Evolutionary conservation across 192 early-diverging fungal genomes (phyloP).

Genomic region (Linnemannia hyalina): DNA sequence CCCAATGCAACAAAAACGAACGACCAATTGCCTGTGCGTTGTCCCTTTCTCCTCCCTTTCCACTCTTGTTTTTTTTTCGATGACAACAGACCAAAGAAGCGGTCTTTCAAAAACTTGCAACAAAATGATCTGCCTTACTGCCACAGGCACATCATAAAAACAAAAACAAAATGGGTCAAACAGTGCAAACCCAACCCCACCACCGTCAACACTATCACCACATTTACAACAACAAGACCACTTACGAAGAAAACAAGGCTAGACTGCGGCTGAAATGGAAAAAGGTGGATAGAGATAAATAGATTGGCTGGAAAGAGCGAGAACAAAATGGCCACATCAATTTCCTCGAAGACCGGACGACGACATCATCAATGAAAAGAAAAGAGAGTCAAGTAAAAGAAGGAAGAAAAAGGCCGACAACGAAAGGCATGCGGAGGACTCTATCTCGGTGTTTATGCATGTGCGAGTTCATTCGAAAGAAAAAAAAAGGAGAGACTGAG

Average conservation of each 20-base stretch:
- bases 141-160: background rate
- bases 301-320: background rate
- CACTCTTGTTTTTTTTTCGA: background rate
- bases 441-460: background rate
- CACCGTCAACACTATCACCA: background rate
- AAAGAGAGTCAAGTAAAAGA: background rate
- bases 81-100: conserved; percentile 4
- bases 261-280: background rate
- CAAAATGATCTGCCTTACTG: background rate
- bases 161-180: background rate
- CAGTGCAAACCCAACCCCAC: background rate
- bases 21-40: background rate
- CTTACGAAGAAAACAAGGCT: background rate
- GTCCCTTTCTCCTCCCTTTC: background rate
- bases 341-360: background rate
- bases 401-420: background rate
- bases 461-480: background rate
- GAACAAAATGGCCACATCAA: background rate
- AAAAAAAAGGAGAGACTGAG: background rate
- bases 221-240: background rate
- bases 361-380: background rate
- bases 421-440: background rate
- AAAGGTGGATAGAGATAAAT: background rate
- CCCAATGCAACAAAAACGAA: no score
- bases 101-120: background rate